phyloP scores from a whole-genome alignment of 202 grass and related monocot species.

The Brachypodium distachyon region DNA sequence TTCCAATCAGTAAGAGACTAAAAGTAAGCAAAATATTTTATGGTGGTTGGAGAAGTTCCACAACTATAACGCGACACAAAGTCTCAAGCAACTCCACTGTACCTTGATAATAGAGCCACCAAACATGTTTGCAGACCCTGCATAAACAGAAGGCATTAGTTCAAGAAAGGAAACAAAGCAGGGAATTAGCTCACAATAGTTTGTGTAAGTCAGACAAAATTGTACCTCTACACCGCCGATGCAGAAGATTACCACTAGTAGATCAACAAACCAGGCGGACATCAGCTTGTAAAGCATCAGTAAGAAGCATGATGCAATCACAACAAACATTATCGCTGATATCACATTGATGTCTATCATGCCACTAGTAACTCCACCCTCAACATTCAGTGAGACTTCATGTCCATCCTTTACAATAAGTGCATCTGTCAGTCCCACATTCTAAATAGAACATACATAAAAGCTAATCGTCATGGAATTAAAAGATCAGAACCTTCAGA shows the following conservation, averaged over 20 bases:
- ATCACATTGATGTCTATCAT: constrained; percentile 71
- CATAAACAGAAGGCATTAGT: constrained; percentile 19
- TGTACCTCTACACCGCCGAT: constrained; percentile 85
- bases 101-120: constrained; percentile 91
- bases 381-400: constrained; percentile 47
- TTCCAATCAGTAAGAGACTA: background rate
- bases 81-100: constrained; percentile 7
- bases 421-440: constrained; percentile 15
- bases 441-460: constrained; percentile 3
- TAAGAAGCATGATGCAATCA: constrained; percentile 87
- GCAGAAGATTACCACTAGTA: constrained; percentile 88
- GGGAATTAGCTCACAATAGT: background rate
- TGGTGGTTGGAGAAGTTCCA: background rate
- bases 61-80: constrained; percentile 17
- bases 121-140: constrained; percentile 98
- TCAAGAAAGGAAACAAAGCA: background rate
- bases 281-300: constrained; percentile 91
- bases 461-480: constrained; percentile 1
- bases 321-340: constrained; percentile 91
- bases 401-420: constrained; percentile 60
- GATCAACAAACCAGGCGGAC: constrained; percentile 83
- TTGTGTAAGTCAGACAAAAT: background rate
- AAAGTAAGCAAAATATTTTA: background rate
- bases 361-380: constrained; percentile 49
- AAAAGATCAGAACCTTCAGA: constrained; percentile 52